Evolutionary conservation across 2,329 filamentous ascomycete species (phyloP).

Genomic region (Sporothrix globosa): DNA sequence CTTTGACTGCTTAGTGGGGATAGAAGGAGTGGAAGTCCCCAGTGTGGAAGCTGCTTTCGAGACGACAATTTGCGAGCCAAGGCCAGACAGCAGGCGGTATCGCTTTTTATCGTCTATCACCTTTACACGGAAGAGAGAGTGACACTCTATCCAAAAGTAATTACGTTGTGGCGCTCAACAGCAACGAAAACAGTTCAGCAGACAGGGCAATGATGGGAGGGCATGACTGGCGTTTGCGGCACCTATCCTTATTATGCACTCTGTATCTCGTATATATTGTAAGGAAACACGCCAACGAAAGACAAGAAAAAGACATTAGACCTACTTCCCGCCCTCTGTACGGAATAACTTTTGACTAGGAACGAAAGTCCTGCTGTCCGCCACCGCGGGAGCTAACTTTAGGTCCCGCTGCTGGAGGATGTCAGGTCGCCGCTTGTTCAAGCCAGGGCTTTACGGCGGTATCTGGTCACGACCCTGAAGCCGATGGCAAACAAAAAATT

Average conservation of each 20-base stretch:
- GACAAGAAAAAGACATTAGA: background rate
- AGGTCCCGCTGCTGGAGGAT: constrained; percentile 11
- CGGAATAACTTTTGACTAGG: background rate
- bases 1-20: background rate
- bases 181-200: background rate
- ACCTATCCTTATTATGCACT: background rate
- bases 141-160: background rate
- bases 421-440: background rate
- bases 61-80: constrained; percentile 1
- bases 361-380: background rate
- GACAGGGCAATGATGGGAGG: background rate
- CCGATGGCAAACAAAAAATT: background rate
- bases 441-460: constrained; percentile 4
- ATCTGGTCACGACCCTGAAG: background rate
- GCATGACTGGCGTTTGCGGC: background rate
- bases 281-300: background rate
- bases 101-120: constrained; percentile 1
- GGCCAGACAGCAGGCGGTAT: background rate
- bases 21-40: background rate
- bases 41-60: background rate
- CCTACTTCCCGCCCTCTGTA: no score
- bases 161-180: background rate
- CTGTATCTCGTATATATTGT: background rate
- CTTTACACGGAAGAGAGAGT: background rate
- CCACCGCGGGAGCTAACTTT: constrained; percentile 19